Evolutionary conservation across 164 flowering plant species (phyloP).

Genomic region (Cinnamomum micranthum): DNA sequence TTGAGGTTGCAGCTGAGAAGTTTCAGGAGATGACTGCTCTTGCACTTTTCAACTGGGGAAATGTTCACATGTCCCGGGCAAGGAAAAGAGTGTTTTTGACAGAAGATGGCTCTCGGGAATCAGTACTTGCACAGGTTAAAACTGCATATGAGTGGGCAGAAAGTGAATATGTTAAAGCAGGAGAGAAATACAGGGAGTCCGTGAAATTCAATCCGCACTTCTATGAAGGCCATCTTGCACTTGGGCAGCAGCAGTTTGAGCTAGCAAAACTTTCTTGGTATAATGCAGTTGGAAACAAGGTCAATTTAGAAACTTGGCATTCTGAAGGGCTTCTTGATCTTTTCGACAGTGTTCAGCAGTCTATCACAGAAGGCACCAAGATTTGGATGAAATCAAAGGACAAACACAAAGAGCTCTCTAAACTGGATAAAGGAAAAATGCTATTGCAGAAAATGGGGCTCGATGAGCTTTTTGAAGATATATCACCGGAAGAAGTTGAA

Average conservation of each 20-base stretch:
- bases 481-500: slow-evolving; percentile 47
- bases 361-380: slow-evolving; percentile 60
- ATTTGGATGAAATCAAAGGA: slow-evolving; percentile 67
- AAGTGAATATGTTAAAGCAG: slow-evolving; percentile 56
- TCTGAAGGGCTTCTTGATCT: slow-evolving; percentile 48
- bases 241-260: slow-evolving; percentile 87
- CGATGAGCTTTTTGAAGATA: slow-evolving; percentile 34
- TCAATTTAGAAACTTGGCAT: slow-evolving; percentile 60
- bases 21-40: slow-evolving; percentile 88
- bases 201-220: slow-evolving; percentile 66
- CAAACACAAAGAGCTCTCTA: slow-evolving; percentile 33
- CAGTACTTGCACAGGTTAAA: slow-evolving; percentile 39
- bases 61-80: slow-evolving; percentile 81
- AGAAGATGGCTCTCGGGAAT: slow-evolving; percentile 52
- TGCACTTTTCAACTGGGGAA: slow-evolving; percentile 89
- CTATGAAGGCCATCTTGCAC: slow-evolving; percentile 73
- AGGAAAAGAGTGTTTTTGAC: slow-evolving; percentile 49
- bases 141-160: slow-evolving; percentile 66
- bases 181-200: slow-evolving; percentile 63
- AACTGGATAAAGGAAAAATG: slow-evolving; percentile 24
- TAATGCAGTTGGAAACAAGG: slow-evolving; percentile 56
- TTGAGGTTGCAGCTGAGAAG: slow-evolving; percentile 58
- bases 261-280: slow-evolving; percentile 91
- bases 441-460: slow-evolving; percentile 43
- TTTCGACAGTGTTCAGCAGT: slow-evolving; percentile 75